Evolutionary conservation across 768 basidiomycete species (phyloP), one percentile per base, ranked within the genome.

Genomic region (Tylopilus intermedius): DNA sequence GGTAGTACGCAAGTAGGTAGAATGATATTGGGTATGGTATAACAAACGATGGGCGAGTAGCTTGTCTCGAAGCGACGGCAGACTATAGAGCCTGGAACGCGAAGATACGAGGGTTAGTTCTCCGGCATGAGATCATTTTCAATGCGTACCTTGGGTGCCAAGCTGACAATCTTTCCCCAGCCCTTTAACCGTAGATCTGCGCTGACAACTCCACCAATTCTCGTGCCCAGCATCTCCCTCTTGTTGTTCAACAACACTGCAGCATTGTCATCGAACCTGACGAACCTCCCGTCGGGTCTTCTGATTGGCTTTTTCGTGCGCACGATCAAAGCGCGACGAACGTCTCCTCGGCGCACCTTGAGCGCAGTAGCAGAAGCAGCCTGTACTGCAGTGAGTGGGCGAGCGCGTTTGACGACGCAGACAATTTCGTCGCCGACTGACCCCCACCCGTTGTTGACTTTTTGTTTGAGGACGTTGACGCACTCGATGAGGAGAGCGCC

Each of bases 201-300:
- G 55, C 89, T 93, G 42, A 98, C 94, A 41, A 94, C 85, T 0
- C 94, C 94, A 61, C 89, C 88, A 50, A 98, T 92, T 63, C 95
- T 83, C 46, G 94, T 96, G 18, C 94, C 94, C 53, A 98, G 67
- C 88, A 97, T 91, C 72, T 95, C 92, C 51, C 85, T 81, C 75
- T 98, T 98, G 76, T 91, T 91, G 71, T 98, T 97, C 52, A 98
- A 70, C 33, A 98, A 72, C 5, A 97, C 93, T 8, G 84, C 92
- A 1, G 95, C 95, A 63, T 97, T 97, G 78, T 97, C 95, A 72
- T 97, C 95, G 71, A 97, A 98, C 42, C 89, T 77, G 58, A 97
- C 76, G 61, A 81, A 76, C 27, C 91, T 80, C 13, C 95, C 95
- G 71, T 97, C 95, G 21, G 93, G 85, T 65, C 95, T 76, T 39